Conservation (phyloP, 108 stramenopile genomes). For the Aurantiochytrium sp. region DNA sequence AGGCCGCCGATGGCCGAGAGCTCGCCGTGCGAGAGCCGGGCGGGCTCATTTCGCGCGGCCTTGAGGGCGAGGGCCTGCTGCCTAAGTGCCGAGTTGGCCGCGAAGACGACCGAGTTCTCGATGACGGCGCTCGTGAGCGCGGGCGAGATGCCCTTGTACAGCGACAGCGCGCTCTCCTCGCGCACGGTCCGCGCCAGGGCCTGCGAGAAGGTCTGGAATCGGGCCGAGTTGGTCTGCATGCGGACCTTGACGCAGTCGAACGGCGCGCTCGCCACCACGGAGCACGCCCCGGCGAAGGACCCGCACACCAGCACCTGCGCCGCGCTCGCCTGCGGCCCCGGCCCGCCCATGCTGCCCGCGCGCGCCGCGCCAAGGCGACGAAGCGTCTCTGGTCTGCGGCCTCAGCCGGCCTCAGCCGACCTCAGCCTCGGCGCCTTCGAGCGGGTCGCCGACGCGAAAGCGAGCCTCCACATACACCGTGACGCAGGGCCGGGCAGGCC, state of each 20-base stretch:
- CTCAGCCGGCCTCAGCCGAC: too few species aligned
- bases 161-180: background rate
- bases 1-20: conserved; percentile 28
- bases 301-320: conserved; percentile 12
- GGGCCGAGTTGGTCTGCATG: conserved; percentile 8
- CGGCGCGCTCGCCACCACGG: background rate
- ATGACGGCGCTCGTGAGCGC: conserved; percentile 30
- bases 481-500: too few species aligned
- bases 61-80: background rate
- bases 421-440: too few species aligned
- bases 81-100: conserved; percentile 17
- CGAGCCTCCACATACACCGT: too few species aligned
- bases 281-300: conserved; percentile 17
- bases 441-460: too few species aligned
- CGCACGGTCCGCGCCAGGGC: background rate
- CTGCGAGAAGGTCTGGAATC: background rate
- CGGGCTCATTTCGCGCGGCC: background rate
- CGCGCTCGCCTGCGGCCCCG: background rate
- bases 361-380: too few species aligned
- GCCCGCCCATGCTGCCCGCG: too few species aligned
- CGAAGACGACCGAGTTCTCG: conserved; percentile 40
- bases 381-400: too few species aligned
- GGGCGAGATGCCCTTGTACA: conserved; percentile 30
- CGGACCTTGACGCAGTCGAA: conserved; percentile 24
- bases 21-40: background rate